phyloP scores from a whole-genome alignment of 2,329 filamentous ascomycete species.

The Aaosphaeria arxii region DNA sequence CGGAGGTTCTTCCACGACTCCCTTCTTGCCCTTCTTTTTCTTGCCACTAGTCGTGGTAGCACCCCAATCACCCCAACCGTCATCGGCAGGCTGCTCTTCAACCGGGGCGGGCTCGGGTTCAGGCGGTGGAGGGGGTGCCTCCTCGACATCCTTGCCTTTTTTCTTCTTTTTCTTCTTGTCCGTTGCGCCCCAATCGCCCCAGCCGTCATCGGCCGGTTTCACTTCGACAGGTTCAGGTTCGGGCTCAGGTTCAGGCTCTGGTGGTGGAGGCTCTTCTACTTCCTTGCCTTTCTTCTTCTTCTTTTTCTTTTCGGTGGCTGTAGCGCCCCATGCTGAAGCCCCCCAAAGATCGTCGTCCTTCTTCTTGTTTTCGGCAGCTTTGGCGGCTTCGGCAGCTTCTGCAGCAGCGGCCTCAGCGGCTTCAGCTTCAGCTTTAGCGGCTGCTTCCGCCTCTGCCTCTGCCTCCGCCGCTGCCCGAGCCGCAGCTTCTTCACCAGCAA shows the following conservation, averaged over 20 bases:
- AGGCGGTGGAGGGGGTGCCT: not conserved
- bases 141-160: conserved; percentile 21
- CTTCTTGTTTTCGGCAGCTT: conserved; percentile 8
- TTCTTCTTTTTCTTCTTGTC: conserved; percentile 27
- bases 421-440: no score
- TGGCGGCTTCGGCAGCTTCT: no score
- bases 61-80: conserved; percentile 18
- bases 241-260: conserved; percentile 1
- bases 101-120: conserved; percentile 17
- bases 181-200: conserved; percentile 9
- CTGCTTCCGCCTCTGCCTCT: not conserved
- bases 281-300: conserved; percentile 48
- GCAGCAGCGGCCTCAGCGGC: no score
- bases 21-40: conserved; percentile 48
- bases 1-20: conserved; percentile 25
- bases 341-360: conserved; percentile 36
- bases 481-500: not conserved
- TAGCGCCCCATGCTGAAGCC: conserved; percentile 20
- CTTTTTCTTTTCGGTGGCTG: conserved; percentile 21
- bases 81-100: conserved; percentile 24
- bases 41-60: conserved; percentile 18
- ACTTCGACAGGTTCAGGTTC: conserved; percentile 10
- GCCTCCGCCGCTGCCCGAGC: not conserved
- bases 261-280: conserved; percentile 15
- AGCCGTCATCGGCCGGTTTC: conserved; percentile 16